phyloP scores from a whole-genome alignment of 2,329 filamentous ascomycete species.

The Penicillium sp. region DNA sequence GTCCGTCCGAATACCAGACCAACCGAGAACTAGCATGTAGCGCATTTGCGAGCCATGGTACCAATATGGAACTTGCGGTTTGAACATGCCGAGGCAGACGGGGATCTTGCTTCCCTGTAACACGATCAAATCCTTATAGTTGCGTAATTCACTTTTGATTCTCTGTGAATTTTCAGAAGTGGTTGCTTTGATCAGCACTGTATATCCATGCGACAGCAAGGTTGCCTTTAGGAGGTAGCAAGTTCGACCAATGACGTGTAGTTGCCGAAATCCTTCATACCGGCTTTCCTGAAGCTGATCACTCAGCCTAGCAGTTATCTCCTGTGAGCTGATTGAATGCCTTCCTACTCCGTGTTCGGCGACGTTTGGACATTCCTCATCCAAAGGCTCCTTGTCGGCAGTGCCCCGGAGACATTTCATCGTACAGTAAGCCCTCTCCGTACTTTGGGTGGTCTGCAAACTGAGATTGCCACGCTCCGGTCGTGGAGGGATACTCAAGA shows the following conservation, averaged over 20 bases:
- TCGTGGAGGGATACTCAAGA: conserved; percentile 6
- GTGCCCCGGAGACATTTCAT: conserved; percentile 24
- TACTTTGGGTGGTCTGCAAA: neutral
- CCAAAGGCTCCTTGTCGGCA: conserved; percentile 18
- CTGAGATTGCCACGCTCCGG: neutral
- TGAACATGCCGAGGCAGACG: conserved; percentile 26
- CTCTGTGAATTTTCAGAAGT: conserved; percentile 15
- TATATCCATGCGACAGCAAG: conserved; percentile 28
- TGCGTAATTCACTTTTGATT: conserved; percentile 23
- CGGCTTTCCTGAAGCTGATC: conserved; percentile 19
- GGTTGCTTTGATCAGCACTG: conserved; percentile 29
- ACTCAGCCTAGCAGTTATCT: conserved; percentile 21
- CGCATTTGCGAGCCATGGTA: conserved; percentile 26
- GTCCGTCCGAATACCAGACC: conserved; percentile 16
- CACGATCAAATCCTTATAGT: conserved; percentile 22
- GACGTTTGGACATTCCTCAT: conserved; percentile 37
- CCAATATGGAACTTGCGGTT: conserved; percentile 22
- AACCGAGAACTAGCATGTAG: conserved; percentile 22
- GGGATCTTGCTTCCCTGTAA: conserved; percentile 28
- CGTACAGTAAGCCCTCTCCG: conserved; percentile 21
- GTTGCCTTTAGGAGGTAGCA: conserved; percentile 30
- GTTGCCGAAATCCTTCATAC: conserved; percentile 22
- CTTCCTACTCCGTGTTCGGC: conserved; percentile 20
- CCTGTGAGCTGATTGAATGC: conserved; percentile 27
- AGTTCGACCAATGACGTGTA: conserved; percentile 26